Evolutionary conservation across 345 rosid genomes (phyloP), one percentile per base, ranked within the genome.

Genomic region (Mallotus nudiflorus): DNA sequence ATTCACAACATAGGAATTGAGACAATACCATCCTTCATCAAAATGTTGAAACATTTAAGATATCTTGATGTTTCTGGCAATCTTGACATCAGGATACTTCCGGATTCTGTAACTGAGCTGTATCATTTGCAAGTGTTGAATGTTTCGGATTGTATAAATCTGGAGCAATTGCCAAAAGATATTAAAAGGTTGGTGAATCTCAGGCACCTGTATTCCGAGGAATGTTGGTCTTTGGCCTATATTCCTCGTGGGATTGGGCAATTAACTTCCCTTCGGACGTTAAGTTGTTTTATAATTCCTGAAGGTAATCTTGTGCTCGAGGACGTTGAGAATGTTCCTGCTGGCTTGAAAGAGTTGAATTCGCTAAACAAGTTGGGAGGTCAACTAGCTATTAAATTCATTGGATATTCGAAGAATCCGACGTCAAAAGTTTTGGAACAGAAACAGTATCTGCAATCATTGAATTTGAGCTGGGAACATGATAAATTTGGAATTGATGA

Each of bases 21-120:
- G 16, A 6, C 24, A 9, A 2, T 53, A 13, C 37, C 69, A 3
- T 19, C 27, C 24, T 62, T 52, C 13, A 62, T 77, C 25, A n/a
- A 44, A 12, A 53, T 55, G 11, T 3, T 77, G 60, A 72, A 66
- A 31, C 58, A 62, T 18, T 37, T 72, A 0, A 64, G 73, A 27
- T 67, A 77, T 62, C 70, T 77, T 16, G 61, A 72, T 69, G 40
- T 77, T 28, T 77, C 77, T 60, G 9, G 33, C 5, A 67, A 54
- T 20, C 42, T 3, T 9, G 16, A 12, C 3, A 33, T 76, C 24
- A 20, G 12, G 52, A 29, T 28, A 13, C 80, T 72, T 24, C 65
- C 80, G 2, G 16, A 55, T 37, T 71, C 70, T 0, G 15, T 72
- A 2, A 39, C 58, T 18, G 49, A 14, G 14, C 53, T 77, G 9